Percentiles rank a stretch among this genome's conserved stretches.
phyloP scores from a whole-genome alignment of 2,329 filamentous ascomycete species.

The Fusarium pilosicola region DNA sequence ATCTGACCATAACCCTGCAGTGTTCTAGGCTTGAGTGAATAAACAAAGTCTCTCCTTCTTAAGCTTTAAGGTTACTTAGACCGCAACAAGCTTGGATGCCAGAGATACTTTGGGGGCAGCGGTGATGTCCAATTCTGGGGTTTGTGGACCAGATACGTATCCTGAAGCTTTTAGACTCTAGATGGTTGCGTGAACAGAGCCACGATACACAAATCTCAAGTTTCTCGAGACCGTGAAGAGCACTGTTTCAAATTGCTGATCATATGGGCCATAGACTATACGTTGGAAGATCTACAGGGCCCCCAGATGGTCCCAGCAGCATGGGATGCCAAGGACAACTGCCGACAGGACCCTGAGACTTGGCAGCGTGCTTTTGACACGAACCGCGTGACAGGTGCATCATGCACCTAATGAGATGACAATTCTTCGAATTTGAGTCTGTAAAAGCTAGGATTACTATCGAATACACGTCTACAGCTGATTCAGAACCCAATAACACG shows the following conservation, averaged over 20 bases:
- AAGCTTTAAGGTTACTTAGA: background rate
- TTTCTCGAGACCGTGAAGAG: background rate
- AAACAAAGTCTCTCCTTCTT: background rate
- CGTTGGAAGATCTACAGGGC: background rate
- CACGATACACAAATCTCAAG: rapidly evolving
- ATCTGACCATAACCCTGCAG: background rate
- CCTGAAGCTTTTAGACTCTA: no score
- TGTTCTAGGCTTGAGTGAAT: background rate
- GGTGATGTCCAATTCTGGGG: background rate
- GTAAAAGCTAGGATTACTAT: no score
- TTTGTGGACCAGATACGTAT: no score
- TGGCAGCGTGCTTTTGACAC: background rate
- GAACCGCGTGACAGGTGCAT: background rate
- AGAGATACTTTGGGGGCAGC: background rate
- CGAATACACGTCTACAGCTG: rapidly evolving
- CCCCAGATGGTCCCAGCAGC: background rate
- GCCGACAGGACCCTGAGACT: background rate
- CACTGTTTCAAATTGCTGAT: background rate
- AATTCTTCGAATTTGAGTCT: background rate
- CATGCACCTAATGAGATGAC: background rate
- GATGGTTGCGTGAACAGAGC: background rate
- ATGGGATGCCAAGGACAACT: background rate
- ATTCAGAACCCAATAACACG: rapidly evolving
- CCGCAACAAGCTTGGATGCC: background rate
- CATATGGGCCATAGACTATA: background rate